Percentiles rank a stretch among this genome's conserved stretches.
These are phyloP conservation scores for Sanghuangporus weigelae DNA, from an alignment of 1,284 basidiomycete species.

Conservation along the genomic window DNA sequence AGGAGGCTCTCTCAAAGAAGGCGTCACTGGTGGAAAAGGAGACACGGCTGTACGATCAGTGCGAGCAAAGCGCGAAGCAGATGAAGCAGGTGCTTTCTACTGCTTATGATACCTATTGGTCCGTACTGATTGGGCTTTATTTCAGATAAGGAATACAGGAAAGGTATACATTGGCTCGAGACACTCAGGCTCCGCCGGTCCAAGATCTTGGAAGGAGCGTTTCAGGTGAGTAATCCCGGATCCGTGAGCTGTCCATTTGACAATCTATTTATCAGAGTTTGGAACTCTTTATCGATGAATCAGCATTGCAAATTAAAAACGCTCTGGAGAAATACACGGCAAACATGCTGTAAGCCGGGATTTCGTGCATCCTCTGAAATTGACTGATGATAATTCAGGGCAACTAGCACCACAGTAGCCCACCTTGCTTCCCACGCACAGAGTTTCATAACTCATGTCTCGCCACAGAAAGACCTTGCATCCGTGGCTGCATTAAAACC, in stretches of 20 bases:
- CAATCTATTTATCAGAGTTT: conserved; percentile 44
- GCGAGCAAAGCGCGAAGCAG: conserved; percentile 83
- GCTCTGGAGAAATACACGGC: conserved; percentile 72
- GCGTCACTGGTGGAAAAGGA: conserved; percentile 50
- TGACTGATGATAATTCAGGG: conserved; percentile 36
- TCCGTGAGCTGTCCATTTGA: neutral
- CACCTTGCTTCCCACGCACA: conserved; percentile 57
- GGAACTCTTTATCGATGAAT: conserved; percentile 75
- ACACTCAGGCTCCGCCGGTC: conserved; percentile 80
- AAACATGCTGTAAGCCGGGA: conserved; percentile 57
- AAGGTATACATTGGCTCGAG: conserved; percentile 90
- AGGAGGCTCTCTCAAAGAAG: conserved; percentile 54
- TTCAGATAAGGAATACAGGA: conserved; percentile 87
- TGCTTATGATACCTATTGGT: neutral
- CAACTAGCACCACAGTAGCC: conserved; percentile 64
- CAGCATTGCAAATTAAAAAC: conserved; percentile 57
- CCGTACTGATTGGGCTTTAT: conserved; percentile 1
- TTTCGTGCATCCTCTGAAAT: neutral
- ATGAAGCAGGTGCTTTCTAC: conserved; percentile 73
- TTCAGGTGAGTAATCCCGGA: conserved; percentile 44
- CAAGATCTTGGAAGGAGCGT: conserved; percentile 80
- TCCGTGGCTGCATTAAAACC: conserved; percentile 50
- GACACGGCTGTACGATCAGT: conserved; percentile 65
- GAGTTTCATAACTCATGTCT: conserved; percentile 56
- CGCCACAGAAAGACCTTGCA: conserved; percentile 63